Evolutionary conservation across 1,139 yeast genomes (phyloP).

Genomic region (Saccharomyces hybrid): DNA sequence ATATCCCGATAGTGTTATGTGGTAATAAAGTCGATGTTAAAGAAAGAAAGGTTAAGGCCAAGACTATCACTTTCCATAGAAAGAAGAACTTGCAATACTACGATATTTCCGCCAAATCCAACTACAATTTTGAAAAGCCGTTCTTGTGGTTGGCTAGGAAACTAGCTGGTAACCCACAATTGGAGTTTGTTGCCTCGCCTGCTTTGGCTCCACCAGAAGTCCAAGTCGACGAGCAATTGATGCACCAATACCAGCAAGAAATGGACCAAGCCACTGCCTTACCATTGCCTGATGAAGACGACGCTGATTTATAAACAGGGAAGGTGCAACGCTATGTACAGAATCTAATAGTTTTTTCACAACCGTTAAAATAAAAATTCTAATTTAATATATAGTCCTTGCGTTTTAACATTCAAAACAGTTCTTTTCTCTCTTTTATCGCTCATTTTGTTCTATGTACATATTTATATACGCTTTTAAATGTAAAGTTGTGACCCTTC

Average conservation of each 20-base stretch:
- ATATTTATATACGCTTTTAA: not conserved
- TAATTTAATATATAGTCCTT: not conserved
- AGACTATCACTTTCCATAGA: constrained; percentile 99
- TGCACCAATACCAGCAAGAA: constrained; percentile 98
- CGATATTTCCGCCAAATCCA: constrained; percentile 98
- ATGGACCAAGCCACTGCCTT: constrained; percentile 98
- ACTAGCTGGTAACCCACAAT: constrained; percentile 94
- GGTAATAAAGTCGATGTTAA: constrained; percentile 99
- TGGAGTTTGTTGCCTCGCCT: constrained; percentile 98
- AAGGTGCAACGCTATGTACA: not conserved
- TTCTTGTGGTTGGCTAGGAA: constrained; percentile 99
- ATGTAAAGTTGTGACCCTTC: not conserved
- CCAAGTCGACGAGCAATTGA: constrained; percentile 87
- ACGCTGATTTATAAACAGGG: constrained; percentile 76
- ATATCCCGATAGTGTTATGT: constrained; percentile 96
- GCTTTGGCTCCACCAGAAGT: constrained; percentile 99
- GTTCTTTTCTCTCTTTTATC: not conserved
- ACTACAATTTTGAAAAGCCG: constrained; percentile 99
- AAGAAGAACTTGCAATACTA: constrained; percentile 99
- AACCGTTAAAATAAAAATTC: not conserved
- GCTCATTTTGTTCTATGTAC: not conserved
- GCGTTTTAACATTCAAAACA: not conserved
- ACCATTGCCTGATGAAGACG: constrained; percentile 99
- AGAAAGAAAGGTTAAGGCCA: constrained; percentile 99
- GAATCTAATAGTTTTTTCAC: not conserved